Evolutionary conservation across 768 basidiomycete species (phyloP).

Genomic region (Podaxis sp.): DNA sequence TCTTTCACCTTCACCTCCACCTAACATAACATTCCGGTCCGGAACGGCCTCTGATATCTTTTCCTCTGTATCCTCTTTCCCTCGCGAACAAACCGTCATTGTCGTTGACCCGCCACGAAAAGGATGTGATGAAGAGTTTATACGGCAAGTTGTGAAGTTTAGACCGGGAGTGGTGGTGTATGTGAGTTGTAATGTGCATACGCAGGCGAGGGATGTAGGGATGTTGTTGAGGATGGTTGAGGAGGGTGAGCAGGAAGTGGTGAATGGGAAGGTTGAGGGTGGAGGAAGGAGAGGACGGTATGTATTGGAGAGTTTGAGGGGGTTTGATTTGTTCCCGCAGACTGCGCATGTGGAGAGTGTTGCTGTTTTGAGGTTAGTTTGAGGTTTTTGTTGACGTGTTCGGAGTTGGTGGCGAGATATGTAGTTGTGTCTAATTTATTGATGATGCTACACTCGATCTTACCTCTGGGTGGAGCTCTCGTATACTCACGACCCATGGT

Average conservation of each 20-base stretch:
- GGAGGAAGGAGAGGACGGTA: conserved; percentile 46
- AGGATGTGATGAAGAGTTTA: conserved; percentile 80
- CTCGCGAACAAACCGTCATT: conserved; percentile 59
- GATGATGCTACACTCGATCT: too few relatives aligned
- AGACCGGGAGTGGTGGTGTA: conserved; percentile 71
- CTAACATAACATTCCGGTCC: conserved; percentile 61
- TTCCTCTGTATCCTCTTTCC: conserved; percentile 53
- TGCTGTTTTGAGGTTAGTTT: conserved; percentile 54
- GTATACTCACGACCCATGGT: too few relatives aligned
- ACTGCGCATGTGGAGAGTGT: conserved; percentile 91
- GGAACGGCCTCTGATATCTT: conserved; percentile 92
- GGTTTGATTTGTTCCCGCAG: conserved; percentile 95
- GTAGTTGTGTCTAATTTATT: background rate
- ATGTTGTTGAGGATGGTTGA: conserved; percentile 31
- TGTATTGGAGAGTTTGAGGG: conserved; percentile 75
- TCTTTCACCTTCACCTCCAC: conserved; percentile 30
- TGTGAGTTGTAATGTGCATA: conserved; percentile 94
- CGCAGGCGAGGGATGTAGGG: conserved; percentile 86
- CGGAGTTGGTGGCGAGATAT: background rate
- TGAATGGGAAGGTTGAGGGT: conserved; percentile 30
- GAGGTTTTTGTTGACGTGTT: background rate
- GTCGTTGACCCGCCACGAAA: conserved; percentile 92
- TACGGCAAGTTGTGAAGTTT: conserved; percentile 74
- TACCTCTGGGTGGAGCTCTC: too few relatives aligned
- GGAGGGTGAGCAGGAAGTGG: conserved; percentile 38